These are phyloP conservation scores for Cladosporium sp. DNA, from an alignment of 2,329 filamentous ascomycete genomes.

Conservation along the genomic window DNA sequence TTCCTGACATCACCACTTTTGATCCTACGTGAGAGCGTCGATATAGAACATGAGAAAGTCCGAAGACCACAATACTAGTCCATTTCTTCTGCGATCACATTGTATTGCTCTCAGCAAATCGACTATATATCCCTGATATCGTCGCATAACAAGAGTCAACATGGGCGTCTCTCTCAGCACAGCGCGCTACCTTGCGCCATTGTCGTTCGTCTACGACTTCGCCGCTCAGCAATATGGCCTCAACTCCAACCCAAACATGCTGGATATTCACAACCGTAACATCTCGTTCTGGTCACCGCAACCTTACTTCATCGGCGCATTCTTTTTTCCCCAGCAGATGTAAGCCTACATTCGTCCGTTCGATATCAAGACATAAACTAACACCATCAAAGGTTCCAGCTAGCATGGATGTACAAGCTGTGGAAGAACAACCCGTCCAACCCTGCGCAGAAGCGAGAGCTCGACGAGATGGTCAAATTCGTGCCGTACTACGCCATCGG, in stretches of 20 bases:
- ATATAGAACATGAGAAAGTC: not conserved
- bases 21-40: not conserved
- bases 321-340: constrained; percentile 60
- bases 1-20: not conserved
- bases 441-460: constrained; percentile 38
- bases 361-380: not conserved
- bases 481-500: constrained; percentile 54
- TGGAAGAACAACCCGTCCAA: constrained; percentile 46
- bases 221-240: constrained; percentile 58
- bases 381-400: constrained; percentile 40
- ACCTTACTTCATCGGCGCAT: constrained; percentile 55
- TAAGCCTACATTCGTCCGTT: not conserved
- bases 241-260: constrained; percentile 54
- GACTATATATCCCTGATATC: not conserved
- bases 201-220: constrained; percentile 55
- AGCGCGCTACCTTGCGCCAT: constrained; percentile 51
- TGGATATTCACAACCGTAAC: constrained; percentile 55
- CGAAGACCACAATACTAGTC: not conserved
- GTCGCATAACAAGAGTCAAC: constrained; percentile 5
- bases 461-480: constrained; percentile 50
- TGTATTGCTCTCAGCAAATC: not conserved
- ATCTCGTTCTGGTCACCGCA: constrained; percentile 57
- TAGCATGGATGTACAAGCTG: constrained; percentile 55
- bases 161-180: constrained; percentile 55
- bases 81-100: not conserved